Evolutionary conservation across 2,329 filamentous ascomycete genomes (phyloP), one percentile per base, ranked within the genome.

Genomic region (Aaosphaeria arxii): DNA sequence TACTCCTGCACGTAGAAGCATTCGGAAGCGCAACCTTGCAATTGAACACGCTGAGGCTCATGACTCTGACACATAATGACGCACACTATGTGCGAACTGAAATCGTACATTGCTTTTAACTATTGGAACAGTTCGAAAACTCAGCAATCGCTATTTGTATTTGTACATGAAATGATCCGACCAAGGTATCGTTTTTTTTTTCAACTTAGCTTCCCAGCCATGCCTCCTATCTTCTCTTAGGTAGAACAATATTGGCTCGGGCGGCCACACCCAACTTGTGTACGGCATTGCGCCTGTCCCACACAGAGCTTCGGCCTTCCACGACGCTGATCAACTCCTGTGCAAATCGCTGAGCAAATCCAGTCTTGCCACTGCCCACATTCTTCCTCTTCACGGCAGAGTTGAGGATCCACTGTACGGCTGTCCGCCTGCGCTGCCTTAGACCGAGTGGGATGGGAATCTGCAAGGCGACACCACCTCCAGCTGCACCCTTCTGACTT

Each of bases 331-430:
- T 80, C 51, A 97, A 76, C 79, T 96, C 92, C 66, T 92, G 86
- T 1, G 89, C 91, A 52, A 97, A 81, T 47, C 88, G 80, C 60
- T 86, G 79, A 7, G 90, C 86, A 63, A 95, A 87, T 69, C 85
- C 84, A 54, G 80, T 80, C 49, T 82, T 81, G 6, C 88, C 88
- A 62, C 83, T 88, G 17, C 86, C 87, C 58, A 79, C 79, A 55
- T 85, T 87, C 54, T 81, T 83, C 73, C 87, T 86, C 78, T 91
- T 94, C 54, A 83, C 82, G 36, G 90, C 89, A n/a, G 84, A 81
- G 53, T 90, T 86, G 49, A 97, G 72, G 58, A 99, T 95, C 94
- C 94, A 99, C 69, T 82, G 76, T 56, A 96, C 87, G 2, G 92
- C 91, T 44, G 79, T 78, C 47, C 91, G 80, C 57, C 92, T 80